Evolutionary conservation across 495 filamentous ascomycete genomes (phyloP), one percentile per base, ranked within the genome.

Genomic region (Penicillium coprophilum): DNA sequence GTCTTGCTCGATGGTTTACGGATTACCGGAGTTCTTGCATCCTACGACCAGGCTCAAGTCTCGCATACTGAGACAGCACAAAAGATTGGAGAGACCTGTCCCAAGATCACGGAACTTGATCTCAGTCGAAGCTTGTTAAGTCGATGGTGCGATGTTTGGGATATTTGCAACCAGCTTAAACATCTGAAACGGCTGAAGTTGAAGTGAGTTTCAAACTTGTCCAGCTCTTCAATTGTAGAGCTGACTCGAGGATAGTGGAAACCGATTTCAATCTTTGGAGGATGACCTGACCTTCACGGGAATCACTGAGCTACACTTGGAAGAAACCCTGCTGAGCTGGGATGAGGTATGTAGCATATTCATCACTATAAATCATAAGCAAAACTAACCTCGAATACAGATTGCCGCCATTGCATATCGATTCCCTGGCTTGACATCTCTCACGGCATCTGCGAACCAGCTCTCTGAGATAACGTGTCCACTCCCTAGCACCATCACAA

Each of bases 51-150:
- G 50, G 71, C 75, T 3, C 73, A 74, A 20, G 60, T 68, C 1
- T 55, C 70, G 27, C 50, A 54, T 31, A 47, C 48, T n/a, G 61
- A 62, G 45, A 64, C 59, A 19, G 53, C 63, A 9, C 44, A 60
- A 12, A 63, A 71, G 27, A 73, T 73, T 51, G 65, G 69, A 27
- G 55, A 61, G 27, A 73, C 73, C n/a, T 72, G 74, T 62, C 73
- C 79, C 21, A 85, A 87, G 53, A 87, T 96, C 55, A 77, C 80
- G 12, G 88, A 96, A 65, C 78, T 98, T 30, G 93, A 97, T 68
- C 70, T 98, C 32, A 91, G 91, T 62, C 80, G 90, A 40, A 97
- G 93, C 68, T 71, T 97, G 46, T 83, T 97, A 61, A 82, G 84
- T 55, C 71, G 67, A 15, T 84, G 90, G 69, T 65, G 71, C 3